These are phyloP conservation scores for Termitomyces sp. DNA, from an alignment of 768 basidiomycete genomes.

Conservation along the genomic window DNA sequence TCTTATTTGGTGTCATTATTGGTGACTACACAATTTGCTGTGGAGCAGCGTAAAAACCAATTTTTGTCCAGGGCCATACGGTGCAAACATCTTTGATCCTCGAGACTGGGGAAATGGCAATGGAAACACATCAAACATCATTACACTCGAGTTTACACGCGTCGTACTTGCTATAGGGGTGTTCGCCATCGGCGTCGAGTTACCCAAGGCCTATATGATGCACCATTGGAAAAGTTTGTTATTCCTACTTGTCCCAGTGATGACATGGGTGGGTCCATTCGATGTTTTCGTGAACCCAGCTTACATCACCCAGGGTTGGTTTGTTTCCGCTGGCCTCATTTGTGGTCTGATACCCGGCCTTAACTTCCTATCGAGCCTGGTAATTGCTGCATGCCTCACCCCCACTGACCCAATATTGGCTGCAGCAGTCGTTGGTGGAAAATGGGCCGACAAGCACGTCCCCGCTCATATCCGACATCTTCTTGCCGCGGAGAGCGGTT, in stretches of 20 bases:
- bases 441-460: conserved; percentile 97
- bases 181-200: conserved; percentile 96
- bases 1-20: conserved; percentile 87
- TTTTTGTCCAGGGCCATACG: conserved; percentile 62
- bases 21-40: conserved; percentile 38
- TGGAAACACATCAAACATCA: conserved; percentile 51
- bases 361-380: conserved; percentile 83
- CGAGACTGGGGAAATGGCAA: conserved; percentile 59
- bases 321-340: conserved; percentile 86
- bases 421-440: conserved; percentile 89
- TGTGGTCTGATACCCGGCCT: conserved; percentile 88
- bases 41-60: background rate
- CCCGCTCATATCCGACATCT: conserved; percentile 71
- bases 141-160: conserved; percentile 88
- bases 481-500: conserved; percentile 75
- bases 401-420: conserved; percentile 95
- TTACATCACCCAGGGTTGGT: conserved; percentile 68
- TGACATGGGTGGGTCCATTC: conserved; percentile 66
- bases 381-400: conserved; percentile 88
- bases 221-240: conserved; percentile 90
- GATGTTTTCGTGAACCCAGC: background rate
- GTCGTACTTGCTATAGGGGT: conserved; percentile 95
- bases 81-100: conserved; percentile 77
- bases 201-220: conserved; percentile 92
- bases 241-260: conserved; percentile 76